Percentiles rank a stretch among this genome's conserved stretches.
Conservation (phyloP, 148 eudicot genomes). For the Salicornia ramosissima region DNA sequence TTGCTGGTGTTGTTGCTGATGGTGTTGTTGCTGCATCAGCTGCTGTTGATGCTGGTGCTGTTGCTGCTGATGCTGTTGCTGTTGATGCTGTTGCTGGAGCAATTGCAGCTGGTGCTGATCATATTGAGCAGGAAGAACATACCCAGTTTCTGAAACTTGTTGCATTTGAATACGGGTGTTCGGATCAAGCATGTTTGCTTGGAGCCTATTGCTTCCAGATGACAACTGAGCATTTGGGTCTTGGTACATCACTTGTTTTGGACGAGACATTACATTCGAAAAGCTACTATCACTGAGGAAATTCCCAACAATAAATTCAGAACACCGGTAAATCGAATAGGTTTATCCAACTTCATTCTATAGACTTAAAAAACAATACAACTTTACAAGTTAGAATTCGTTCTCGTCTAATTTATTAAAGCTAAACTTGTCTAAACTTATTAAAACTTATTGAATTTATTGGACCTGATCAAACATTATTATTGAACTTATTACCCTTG, state of each 20-base stretch:
- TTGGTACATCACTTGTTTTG: slow-evolving; percentile 53
- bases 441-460: too few relatives aligned
- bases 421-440: too few relatives aligned
- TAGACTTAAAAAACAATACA: background rate
- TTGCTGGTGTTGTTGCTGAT: slow-evolving; percentile 12
- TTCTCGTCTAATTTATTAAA: too few relatives aligned
- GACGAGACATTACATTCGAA: slow-evolving; percentile 52
- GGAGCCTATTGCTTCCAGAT: slow-evolving; percentile 36
- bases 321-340: background rate
- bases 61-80: slow-evolving; percentile 28
- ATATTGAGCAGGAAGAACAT: slow-evolving; percentile 42
- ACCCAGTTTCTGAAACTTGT: slow-evolving; percentile 55
- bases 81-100: slow-evolving; percentile 30
- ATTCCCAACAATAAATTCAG: slow-evolving; percentile 11
- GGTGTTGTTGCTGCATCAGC: slow-evolving; percentile 23
- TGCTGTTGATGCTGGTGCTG: slow-evolving; percentile 29
- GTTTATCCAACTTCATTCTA: background rate
- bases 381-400: too few relatives aligned
- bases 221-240: slow-evolving; percentile 47
- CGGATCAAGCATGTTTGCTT: slow-evolving; percentile 34
- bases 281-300: slow-evolving; percentile 65
- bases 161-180: slow-evolving; percentile 45
- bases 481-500: too few relatives aligned
- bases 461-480: too few relatives aligned
- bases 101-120: slow-evolving; percentile 45